A percentile compares a stretch with the other conserved stretches of the same genome.
Conservation (phyloP, 371 early-diverging fungal species). For the Mortierella sp. region DNA sequence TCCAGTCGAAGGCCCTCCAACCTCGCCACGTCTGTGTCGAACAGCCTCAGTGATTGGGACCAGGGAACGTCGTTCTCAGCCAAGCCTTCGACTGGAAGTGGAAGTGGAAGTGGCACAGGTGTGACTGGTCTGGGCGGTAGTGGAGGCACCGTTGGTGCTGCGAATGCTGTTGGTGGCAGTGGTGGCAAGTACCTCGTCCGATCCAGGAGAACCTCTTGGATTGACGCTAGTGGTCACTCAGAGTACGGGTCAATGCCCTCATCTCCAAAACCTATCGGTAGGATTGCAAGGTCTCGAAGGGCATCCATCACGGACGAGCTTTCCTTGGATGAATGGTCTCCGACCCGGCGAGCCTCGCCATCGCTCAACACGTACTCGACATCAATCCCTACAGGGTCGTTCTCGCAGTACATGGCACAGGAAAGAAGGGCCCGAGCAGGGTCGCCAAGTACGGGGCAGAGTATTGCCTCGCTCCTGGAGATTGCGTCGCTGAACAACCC, state of each 20-base stretch:
- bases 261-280: slow-evolving; percentile 45
- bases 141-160: not conserved
- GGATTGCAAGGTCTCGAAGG: slow-evolving; percentile 36
- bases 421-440: slow-evolving; percentile 38
- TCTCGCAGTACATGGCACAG: slow-evolving; percentile 47
- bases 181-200: slow-evolving; percentile 50
- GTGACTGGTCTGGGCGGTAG: slow-evolving; percentile 2
- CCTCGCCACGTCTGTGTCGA: slow-evolving; percentile 43
- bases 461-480: slow-evolving; percentile 53
- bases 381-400: slow-evolving; percentile 52
- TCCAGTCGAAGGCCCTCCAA: slow-evolving; percentile 44
- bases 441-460: slow-evolving; percentile 43
- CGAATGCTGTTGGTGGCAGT: slow-evolving; percentile 15
- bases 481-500: slow-evolving; percentile 43
- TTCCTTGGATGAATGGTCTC: slow-evolving; percentile 48
- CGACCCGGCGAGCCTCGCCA: slow-evolving; percentile 37
- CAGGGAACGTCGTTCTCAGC: slow-evolving; percentile 24
- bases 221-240: slow-evolving; percentile 43
- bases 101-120: slow-evolving; percentile 9
- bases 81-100: slow-evolving; percentile 20
- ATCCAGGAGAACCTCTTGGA: slow-evolving; percentile 54
- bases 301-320: slow-evolving; percentile 52
- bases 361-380: slow-evolving; percentile 55
- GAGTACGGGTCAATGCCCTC: slow-evolving; percentile 51
- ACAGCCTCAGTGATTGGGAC: slow-evolving; percentile 53